These are phyloP conservation scores for Euphorbia tirucalli DNA, from an alignment of 345 rosid genomes.

Conservation along the genomic window DNA sequence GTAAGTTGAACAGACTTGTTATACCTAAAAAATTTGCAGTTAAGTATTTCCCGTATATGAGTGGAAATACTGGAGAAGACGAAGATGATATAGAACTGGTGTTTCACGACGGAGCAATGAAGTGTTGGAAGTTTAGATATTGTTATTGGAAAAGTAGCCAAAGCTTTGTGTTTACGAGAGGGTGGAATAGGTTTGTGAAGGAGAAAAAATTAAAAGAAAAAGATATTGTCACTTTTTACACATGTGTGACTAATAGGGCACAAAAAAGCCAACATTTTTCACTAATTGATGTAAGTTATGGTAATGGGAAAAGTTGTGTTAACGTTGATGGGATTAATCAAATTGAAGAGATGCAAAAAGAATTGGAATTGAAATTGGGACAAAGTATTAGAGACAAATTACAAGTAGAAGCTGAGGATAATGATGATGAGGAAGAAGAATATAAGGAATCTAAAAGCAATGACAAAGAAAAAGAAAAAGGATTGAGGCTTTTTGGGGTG, in stretches of 20 bases:
- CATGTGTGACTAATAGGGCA: slow-evolving; percentile 15
- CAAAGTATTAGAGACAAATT: slow-evolving; percentile 15
- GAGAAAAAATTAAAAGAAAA: slow-evolving; percentile 27
- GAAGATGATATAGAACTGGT: slow-evolving; percentile 23
- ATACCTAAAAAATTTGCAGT: slow-evolving; percentile 31
- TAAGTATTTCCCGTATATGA: slow-evolving; percentile 20
- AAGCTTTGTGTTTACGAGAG: slow-evolving; percentile 33
- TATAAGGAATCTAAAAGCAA: too few species aligned
- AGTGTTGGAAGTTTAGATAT: slow-evolving; percentile 31
- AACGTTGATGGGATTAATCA: slow-evolving; percentile 7
- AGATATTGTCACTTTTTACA: slow-evolving; percentile 19
- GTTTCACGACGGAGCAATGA: slow-evolving; percentile 25
- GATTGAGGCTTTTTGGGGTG: slow-evolving; percentile 57
- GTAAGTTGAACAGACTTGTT: slow-evolving; percentile 30
- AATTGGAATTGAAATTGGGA: slow-evolving; percentile 33
- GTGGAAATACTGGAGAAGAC: slow-evolving; percentile 1
- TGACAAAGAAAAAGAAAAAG: slow-evolving; percentile 9
- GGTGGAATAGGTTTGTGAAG: slow-evolving; percentile 34
- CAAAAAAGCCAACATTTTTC: slow-evolving; percentile 28
- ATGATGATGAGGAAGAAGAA: background rate
- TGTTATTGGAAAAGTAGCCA: slow-evolving; percentile 34
- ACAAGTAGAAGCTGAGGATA: slow-evolving; percentile 5
- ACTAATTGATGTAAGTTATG: slow-evolving; percentile 41
- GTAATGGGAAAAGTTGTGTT: slow-evolving; percentile 11
- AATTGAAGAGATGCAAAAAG: slow-evolving; percentile 24